phyloP scores from a whole-genome alignment of 2,329 filamentous ascomycete genomes.

The Onygenales sp. region DNA sequence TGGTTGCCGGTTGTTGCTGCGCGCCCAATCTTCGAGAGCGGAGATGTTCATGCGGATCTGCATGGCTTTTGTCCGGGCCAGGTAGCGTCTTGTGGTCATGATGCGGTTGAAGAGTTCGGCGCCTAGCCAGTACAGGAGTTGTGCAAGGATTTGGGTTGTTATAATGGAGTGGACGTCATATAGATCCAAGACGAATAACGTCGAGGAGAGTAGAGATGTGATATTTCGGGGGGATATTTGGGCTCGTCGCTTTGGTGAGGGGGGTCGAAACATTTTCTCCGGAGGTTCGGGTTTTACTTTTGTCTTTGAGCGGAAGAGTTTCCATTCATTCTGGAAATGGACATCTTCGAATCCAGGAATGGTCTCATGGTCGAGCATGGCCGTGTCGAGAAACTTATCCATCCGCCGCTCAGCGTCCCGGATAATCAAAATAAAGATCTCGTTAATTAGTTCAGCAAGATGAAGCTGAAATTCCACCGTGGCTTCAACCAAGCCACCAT shows the following conservation, averaged over 20 bases:
- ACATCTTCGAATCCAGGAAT: constrained; percentile 97
- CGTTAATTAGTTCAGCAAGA: constrained; percentile 87
- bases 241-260: constrained; percentile 83
- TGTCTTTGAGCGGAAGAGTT: constrained; percentile 83
- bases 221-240: constrained; percentile 92
- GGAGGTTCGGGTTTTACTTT: constrained; percentile 80
- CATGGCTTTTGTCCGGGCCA: constrained; percentile 96
- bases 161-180: constrained; percentile 99
- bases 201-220: constrained; percentile 88
- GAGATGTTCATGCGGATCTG: constrained; percentile 99
- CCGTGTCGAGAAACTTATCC: constrained; percentile 86
- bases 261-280: constrained; percentile 84
- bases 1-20: constrained; percentile 82
- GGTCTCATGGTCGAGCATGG: constrained; percentile 95
- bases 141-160: constrained; percentile 78
- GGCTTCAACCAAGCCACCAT: constrained; percentile 66
- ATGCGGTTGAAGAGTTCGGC: constrained; percentile 96
- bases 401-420: constrained; percentile 89
- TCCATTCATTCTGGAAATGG: constrained; percentile 97
- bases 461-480: constrained; percentile 88
- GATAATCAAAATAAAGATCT: constrained; percentile 97
- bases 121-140: constrained; percentile 91
- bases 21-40: constrained; percentile 88
- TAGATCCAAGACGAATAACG: constrained; percentile 92
- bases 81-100: constrained; percentile 90